Evolutionary conservation across 73 alveolate species (phyloP).

Genomic region (Tetrahymena thermophila): DNA sequence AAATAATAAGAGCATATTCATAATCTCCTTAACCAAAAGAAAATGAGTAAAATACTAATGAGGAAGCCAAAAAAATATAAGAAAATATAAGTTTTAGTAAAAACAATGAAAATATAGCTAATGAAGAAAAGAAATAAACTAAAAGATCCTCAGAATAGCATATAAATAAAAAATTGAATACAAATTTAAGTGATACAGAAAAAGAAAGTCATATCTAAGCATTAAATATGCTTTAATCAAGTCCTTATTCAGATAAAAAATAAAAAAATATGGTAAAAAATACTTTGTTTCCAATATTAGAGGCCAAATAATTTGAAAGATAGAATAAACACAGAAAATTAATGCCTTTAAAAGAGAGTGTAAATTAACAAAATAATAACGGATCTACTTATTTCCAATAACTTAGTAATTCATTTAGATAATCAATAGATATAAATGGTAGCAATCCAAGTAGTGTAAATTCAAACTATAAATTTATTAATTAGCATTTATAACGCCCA

Average conservation of each 20-base stretch:
- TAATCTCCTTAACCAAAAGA: background rate
- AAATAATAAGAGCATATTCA: background rate
- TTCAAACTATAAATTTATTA: background rate
- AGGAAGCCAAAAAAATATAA: background rate
- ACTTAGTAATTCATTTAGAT: background rate
- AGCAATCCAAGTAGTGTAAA: background rate
- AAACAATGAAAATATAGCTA: background rate
- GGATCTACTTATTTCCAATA: background rate
- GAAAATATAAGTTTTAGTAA: background rate
- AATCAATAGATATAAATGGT: background rate
- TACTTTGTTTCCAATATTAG: background rate
- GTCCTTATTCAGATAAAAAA: background rate
- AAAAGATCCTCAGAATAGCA: background rate
- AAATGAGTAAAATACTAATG: background rate
- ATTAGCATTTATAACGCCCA: background rate
- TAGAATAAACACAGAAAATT: background rate
- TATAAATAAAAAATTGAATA: background rate
- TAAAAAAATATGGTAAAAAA: background rate
- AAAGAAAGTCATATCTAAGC: background rate
- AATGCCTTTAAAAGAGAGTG: background rate
- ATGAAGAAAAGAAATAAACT: background rate
- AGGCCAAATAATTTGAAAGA: background rate
- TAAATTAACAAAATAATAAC: background rate
- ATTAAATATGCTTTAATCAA: background rate
- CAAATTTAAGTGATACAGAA: background rate